Evolutionary conservation across 2,329 filamentous ascomycete species (phyloP).

Genomic region (Mycosphaerella arachidis): DNA sequence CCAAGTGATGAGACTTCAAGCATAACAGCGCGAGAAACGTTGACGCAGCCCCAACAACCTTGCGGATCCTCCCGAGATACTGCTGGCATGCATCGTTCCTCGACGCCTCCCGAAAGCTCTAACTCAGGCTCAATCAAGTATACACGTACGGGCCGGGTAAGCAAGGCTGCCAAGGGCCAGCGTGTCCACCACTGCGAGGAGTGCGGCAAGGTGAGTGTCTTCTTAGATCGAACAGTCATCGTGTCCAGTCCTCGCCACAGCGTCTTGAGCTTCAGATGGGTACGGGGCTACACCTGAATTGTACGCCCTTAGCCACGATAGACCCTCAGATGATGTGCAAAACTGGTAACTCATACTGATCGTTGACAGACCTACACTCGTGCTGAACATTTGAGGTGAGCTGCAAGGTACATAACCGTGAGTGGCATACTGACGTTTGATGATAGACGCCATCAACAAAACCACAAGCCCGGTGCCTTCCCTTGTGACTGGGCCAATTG

Average conservation of each 20-base stretch:
- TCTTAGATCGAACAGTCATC: background rate
- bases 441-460: conserved; percentile 44
- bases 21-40: conserved; percentile 3
- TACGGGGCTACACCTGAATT: too few relatives aligned
- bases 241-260: too few relatives aligned
- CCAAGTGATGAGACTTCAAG: conserved; percentile 5
- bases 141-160: conserved; percentile 45
- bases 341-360: background rate
- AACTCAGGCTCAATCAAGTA: conserved; percentile 33
- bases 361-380: conserved; percentile 42
- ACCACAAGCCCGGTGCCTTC: conserved; percentile 41
- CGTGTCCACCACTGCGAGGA: conserved; percentile 42
- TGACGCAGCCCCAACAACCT: conserved; percentile 10
- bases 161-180: conserved; percentile 47
- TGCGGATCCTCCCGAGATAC: conserved; percentile 19
- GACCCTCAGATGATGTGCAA: too few relatives aligned
- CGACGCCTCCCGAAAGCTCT: conserved; percentile 18
- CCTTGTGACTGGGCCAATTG: conserved; percentile 40
- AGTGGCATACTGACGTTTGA: conserved; percentile 2
- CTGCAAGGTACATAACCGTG: background rate
- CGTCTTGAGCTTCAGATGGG: too few relatives aligned
- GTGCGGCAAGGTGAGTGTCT: conserved; percentile 41
- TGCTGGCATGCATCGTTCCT: conserved; percentile 20
- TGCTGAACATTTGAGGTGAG: conserved; percentile 44
- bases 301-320: too few relatives aligned